phyloP scores from a whole-genome alignment of 345 rosid species.

The Diplotaxis tenuifolia region DNA sequence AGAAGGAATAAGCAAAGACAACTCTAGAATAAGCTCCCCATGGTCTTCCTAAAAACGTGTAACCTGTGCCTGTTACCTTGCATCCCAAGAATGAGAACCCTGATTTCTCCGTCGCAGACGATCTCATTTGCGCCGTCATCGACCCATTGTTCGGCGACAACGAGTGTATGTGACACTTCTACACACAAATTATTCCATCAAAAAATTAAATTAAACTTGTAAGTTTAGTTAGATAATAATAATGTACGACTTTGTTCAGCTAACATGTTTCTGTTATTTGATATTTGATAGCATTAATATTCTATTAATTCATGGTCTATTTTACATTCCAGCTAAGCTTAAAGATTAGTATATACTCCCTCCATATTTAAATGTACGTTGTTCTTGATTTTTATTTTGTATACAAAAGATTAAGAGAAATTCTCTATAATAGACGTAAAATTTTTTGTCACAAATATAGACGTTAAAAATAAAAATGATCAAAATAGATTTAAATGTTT shows the following conservation, averaged over 20 bases:
- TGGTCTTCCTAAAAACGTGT: constrained; percentile 65
- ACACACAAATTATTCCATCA: not conserved
- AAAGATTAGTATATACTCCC: not conserved
- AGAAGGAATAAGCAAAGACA: constrained; percentile 51
- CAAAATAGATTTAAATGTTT: too few species aligned
- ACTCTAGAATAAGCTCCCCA: constrained; percentile 79
- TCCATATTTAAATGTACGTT: too few species aligned
- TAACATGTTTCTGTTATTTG: not conserved
- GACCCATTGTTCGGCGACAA: constrained; percentile 50
- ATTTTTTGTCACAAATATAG: too few species aligned
- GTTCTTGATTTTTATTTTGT: too few species aligned
- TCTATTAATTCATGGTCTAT: not conserved
- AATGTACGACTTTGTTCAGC: not conserved
- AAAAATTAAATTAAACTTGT: not conserved
- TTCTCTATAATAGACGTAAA: too few species aligned
- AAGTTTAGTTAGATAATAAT: not conserved
- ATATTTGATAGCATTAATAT: too few species aligned
- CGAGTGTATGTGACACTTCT: constrained; percentile 68
- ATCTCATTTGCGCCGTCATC: constrained; percentile 66
- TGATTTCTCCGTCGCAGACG: constrained; percentile 46
- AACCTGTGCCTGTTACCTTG: constrained; percentile 56
- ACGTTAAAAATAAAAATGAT: too few species aligned
- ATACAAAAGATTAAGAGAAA: too few species aligned
- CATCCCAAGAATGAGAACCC: constrained; percentile 68
- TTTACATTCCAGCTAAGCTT: not conserved